Percentiles rank a stretch among this genome's conserved stretches.
phyloP scores from a whole-genome alignment of 2,329 filamentous ascomycete genomes.

The Lasiodiplodia hormozganensis region DNA sequence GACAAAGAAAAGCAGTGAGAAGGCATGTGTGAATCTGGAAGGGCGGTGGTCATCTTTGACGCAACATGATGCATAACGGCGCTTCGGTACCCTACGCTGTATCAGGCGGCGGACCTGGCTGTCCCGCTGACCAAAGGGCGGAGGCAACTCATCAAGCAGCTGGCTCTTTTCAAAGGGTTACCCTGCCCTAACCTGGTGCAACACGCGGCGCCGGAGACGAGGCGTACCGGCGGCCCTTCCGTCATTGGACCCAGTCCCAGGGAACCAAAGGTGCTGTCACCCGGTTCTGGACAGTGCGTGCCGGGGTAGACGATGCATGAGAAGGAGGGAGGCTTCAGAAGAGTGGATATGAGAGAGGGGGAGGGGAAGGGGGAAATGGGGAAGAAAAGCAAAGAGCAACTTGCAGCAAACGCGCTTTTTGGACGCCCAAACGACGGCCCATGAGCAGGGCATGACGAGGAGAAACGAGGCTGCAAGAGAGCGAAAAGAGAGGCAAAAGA shows the following conservation, averaged over 20 bases:
- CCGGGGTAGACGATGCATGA: background rate
- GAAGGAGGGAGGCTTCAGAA: background rate
- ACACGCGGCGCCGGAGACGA: background rate
- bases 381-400: background rate
- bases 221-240: background rate
- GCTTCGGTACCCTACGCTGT: no score
- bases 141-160: no score
- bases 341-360: background rate
- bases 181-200: no score
- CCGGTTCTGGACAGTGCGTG: background rate
- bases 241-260: background rate
- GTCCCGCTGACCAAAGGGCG: no score
- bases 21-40: no score
- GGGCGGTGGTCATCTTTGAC: no score
- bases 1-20: background rate
- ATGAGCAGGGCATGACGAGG: background rate
- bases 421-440: background rate
- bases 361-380: background rate
- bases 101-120: no score
- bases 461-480: background rate
- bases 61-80: no score
- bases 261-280: background rate
- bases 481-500: background rate
- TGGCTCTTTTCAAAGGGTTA: no score
- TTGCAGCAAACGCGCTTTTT: background rate